These are phyloP conservation scores for Hirschioporus abietinus DNA, from an alignment of 768 basidiomycete species.

Conservation along the genomic window DNA sequence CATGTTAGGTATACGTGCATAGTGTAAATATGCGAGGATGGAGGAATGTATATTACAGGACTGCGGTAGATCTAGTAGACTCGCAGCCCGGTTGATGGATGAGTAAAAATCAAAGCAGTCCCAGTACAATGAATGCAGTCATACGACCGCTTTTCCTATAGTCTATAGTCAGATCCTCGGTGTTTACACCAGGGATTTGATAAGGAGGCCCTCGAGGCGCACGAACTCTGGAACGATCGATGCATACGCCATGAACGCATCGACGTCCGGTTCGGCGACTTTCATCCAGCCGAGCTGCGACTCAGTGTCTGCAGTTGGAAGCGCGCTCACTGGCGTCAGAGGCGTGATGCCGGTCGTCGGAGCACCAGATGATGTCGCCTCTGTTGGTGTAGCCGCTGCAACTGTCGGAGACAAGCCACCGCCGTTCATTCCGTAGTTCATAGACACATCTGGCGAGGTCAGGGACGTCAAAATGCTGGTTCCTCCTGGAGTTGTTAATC, in stretches of 20 bases:
- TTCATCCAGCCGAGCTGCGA: conserved; percentile 72
- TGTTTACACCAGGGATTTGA: conserved; percentile 49
- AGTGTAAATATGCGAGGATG: background rate
- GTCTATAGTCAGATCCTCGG: background rate
- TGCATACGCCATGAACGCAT: conserved; percentile 83
- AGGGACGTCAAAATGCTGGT: conserved; percentile 43
- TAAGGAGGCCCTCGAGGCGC: conserved; percentile 72
- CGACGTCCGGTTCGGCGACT: conserved; percentile 78
- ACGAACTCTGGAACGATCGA: conserved; percentile 81
- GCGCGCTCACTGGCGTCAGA: conserved; percentile 63
- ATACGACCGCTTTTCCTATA: background rate
- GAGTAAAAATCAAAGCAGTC: background rate
- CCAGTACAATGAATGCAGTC: background rate
- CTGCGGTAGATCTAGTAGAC: background rate
- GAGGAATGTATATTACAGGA: conserved; percentile 1
- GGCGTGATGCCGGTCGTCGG: conserved; percentile 50
- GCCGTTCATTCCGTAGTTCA: conserved; percentile 22
- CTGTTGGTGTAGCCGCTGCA: conserved; percentile 14
- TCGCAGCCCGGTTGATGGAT: background rate
- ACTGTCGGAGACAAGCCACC: background rate
- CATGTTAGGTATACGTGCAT: background rate
- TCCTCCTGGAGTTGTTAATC: conserved; percentile 30
- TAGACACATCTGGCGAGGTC: conserved; percentile 52
- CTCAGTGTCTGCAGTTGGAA: conserved; percentile 69
- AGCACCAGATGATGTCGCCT: conserved; percentile 27